Evolutionary conservation across 1,284 basidiomycete species (phyloP).

Genomic region (Tylopilus sp.): DNA sequence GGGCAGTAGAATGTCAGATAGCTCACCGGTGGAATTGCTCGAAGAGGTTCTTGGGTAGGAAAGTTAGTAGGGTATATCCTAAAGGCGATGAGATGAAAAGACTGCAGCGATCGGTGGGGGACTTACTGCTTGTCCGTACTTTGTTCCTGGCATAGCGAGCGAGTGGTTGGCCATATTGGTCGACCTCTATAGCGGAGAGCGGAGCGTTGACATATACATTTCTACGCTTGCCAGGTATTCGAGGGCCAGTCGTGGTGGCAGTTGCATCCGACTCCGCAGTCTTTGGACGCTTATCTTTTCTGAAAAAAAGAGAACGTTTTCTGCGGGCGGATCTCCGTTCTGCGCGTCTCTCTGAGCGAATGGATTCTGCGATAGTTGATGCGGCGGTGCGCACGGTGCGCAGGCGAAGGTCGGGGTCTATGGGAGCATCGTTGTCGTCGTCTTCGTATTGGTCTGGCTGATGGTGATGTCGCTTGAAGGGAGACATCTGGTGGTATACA

Average conservation of each 20-base stretch:
- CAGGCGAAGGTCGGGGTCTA: constrained; percentile 83
- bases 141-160: constrained; percentile 87
- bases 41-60: constrained; percentile 90
- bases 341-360: constrained; percentile 71
- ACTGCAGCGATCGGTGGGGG: neutral
- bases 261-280: constrained; percentile 30
- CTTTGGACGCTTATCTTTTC: constrained; percentile 45
- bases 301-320: constrained; percentile 60
- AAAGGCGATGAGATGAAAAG: constrained; percentile 13
- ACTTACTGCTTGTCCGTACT: constrained; percentile 89
- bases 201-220: constrained; percentile 80
- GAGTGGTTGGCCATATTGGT: constrained; percentile 72
- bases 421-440: constrained; percentile 48
- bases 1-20: too few relatives aligned
- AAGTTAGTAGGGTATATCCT: constrained; percentile 90
- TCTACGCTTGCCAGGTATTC: constrained; percentile 55
- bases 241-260: constrained; percentile 15
- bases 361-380: constrained; percentile 83
- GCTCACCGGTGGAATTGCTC: constrained; percentile 83
- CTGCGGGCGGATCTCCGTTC: constrained; percentile 56
- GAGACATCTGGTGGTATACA: constrained; percentile 26
- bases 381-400: constrained; percentile 87
- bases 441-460: constrained; percentile 36
- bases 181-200: constrained; percentile 61
- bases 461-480: constrained; percentile 29